Evolutionary conservation across 2,329 filamentous ascomycete genomes (phyloP), one percentile per base, ranked within the genome.

Genomic region (Annulohypoxylon truncatum): DNA sequence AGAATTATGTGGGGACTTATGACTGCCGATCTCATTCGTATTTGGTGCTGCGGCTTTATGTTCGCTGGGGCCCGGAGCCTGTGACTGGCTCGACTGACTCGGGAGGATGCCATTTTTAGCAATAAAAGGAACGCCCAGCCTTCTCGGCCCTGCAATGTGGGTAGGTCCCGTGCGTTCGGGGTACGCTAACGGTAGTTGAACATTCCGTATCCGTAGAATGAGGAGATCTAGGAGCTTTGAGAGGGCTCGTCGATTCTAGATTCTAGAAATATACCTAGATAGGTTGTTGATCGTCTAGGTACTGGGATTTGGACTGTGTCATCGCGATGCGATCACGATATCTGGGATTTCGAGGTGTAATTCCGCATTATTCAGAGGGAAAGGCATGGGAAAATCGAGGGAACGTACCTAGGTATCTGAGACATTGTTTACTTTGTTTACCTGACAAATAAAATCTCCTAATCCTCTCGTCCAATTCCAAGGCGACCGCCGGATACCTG

Each of bases 1-100:
- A 44, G 52, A 55, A 24, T 58, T 47, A 61, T 51, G 66, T 67
- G 66, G 66, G 50, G 66, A 66, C 53, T 44, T 51, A 22, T 56
- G 26, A 61, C 48, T 51, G 66, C 64, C 55, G 67, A 69, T 69
- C 67, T 64, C 63, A 58, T 60, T 69, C 67, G 67, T 69, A 69
- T 69, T 67, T 64, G 60, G 64, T 48, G 64, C 64, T 64, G 66
- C 60, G 63, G 66, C 60, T 69, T 61, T 60, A 61, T 66, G 40
- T 31, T 15, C 53, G n/a, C 46, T 61, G 59, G 66, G 58, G 55
- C 60, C 47, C 59, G 47, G 42, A 52, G 54, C 31, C 51, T 33
- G 62, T 66, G 66, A 66, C 63, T 69, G 63, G 66, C 42, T 63
- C 48, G 47, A 48, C 24, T 59, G 56, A 38, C 44, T 68, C 42